Evolutionary conservation across 2,329 filamentous ascomycete species (phyloP).

Genomic region (Lachnellula hyalina): DNA sequence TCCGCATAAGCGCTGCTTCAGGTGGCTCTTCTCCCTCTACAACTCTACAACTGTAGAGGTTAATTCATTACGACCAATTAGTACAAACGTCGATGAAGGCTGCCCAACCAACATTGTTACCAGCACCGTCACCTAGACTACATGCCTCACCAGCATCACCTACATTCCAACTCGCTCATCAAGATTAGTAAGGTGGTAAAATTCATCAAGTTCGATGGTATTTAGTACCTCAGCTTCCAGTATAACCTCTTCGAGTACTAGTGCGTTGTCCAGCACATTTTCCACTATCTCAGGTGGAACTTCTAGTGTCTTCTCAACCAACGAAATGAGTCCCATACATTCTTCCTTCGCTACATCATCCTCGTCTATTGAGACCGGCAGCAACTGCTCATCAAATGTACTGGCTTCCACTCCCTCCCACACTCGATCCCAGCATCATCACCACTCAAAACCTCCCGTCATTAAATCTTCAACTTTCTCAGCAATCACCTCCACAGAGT

Average conservation of each 20-base stretch:
- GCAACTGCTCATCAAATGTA: background rate
- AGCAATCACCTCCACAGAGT: background rate
- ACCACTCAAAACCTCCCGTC: background rate
- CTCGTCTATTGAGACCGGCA: background rate
- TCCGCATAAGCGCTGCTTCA: background rate
- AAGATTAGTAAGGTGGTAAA: no score
- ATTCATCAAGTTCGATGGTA: no score
- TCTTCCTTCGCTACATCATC: background rate
- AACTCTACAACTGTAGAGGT: background rate
- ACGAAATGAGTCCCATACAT: background rate
- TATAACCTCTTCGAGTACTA: no score
- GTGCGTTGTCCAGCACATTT: no score
- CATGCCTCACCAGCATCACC: conserved; percentile 5
- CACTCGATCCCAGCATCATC: conserved; percentile 7
- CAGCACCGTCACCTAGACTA: conserved; percentile 5
- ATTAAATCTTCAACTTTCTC: background rate
- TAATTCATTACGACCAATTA: background rate
- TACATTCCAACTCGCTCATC: background rate
- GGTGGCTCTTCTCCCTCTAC: background rate
- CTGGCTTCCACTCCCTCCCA: background rate
- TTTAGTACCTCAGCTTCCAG: no score
- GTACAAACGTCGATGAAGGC: background rate
- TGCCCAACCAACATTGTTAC: conserved; percentile 3
- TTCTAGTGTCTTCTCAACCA: no score
- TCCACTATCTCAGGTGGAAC: no score